Evolutionary conservation across 805 yeast species (phyloP), one percentile per base, ranked within the genome.

Genomic region (Candida nitratophila): DNA sequence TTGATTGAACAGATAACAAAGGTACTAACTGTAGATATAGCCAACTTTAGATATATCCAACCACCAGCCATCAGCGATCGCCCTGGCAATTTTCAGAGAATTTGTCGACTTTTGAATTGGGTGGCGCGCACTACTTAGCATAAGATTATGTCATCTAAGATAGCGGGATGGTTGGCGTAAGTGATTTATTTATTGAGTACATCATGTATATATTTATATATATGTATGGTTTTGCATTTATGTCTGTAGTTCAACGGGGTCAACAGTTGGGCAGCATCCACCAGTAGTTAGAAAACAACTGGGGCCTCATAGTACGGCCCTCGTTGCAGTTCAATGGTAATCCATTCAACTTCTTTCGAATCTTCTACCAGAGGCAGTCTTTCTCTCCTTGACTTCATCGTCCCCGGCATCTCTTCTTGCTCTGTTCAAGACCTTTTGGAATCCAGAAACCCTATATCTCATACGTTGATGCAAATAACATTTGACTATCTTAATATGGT

Each of bases 401-500:
- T 84, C 93, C 17, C 80, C 84, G 46, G 79, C 85, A 57, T 93
- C 99, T 24, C 96, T 91, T 67, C 90, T 89, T 27, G 99, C 99
- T 60, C 99, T 78, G 70, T 93, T 93, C 68, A 93, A 79, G 29
- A 93, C 91, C 73, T 93, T 93, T 61, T 90, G 77, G 71, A 90
- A 93, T 57, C 95, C 93, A 54, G 85, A 82, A 21, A 93, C 98
- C 58, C 99, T 79, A 67, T 74, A 87, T 66, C 99, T 81, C 99
- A 93, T 93, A 73, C 99, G 83, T 42, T 96, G 88, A 66, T 93
- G 99, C 83, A 93, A 81, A 68, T 86, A 93, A 31, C 99, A 98
- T 73, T 93, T 93, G 48, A 96, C 89, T 65, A 97, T 91, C 69
- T 93, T 93, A 71, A 93, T 93, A 63, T 93, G 99, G 67, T 91